A percentile compares a stretch with the other conserved stretches of the same genome.
Conservation (phyloP, 2,329 filamentous ascomycete genomes). For the Ascochyta viciae-villosae region DNA sequence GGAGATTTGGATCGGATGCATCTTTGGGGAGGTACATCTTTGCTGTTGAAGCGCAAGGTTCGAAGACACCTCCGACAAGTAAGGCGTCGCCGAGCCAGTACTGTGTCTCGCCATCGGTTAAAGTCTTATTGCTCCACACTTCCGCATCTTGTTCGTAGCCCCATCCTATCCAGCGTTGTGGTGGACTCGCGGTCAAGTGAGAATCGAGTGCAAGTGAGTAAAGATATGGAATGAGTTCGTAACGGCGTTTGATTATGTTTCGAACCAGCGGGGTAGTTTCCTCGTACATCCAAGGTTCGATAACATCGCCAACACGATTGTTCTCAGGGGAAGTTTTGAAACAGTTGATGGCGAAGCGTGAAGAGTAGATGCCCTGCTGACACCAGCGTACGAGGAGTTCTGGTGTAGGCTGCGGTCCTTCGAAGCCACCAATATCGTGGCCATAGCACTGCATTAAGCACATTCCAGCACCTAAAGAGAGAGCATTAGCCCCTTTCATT, state of each 20-base stretch:
- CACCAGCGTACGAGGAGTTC: slow-evolving; percentile 77
- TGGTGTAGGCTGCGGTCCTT: slow-evolving; percentile 73
- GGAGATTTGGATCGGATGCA: slow-evolving; percentile 52
- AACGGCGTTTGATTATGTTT: slow-evolving; percentile 71
- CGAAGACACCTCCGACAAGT: slow-evolving; percentile 72
- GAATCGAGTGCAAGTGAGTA: slow-evolving; percentile 70
- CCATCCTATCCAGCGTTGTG: slow-evolving; percentile 77
- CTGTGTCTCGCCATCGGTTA: slow-evolving; percentile 71
- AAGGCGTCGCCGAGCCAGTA: slow-evolving; percentile 75
- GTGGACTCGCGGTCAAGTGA: slow-evolving; percentile 66
- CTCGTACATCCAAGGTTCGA: slow-evolving; percentile 81
- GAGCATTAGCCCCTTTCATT: slow-evolving; percentile 74
- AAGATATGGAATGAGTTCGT: slow-evolving; percentile 74
- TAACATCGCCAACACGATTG: slow-evolving; percentile 73
- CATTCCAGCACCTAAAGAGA: slow-evolving; percentile 72
- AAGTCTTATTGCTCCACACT: slow-evolving; percentile 65
- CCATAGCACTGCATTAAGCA: slow-evolving; percentile 73
- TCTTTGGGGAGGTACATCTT: slow-evolving; percentile 68
- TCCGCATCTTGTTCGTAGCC: slow-evolving; percentile 71
- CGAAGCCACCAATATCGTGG: slow-evolving; percentile 78
- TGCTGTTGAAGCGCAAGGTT: slow-evolving; percentile 61
- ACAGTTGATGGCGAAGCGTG: slow-evolving; percentile 78
- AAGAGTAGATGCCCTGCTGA: slow-evolving; percentile 72
- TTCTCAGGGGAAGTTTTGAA: slow-evolving; percentile 74
- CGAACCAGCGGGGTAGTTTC: slow-evolving; percentile 69